Evolutionary conservation across 1,284 basidiomycete species (phyloP), one percentile per base, ranked within the genome.

Genomic region (Testicularia cyperi): DNA sequence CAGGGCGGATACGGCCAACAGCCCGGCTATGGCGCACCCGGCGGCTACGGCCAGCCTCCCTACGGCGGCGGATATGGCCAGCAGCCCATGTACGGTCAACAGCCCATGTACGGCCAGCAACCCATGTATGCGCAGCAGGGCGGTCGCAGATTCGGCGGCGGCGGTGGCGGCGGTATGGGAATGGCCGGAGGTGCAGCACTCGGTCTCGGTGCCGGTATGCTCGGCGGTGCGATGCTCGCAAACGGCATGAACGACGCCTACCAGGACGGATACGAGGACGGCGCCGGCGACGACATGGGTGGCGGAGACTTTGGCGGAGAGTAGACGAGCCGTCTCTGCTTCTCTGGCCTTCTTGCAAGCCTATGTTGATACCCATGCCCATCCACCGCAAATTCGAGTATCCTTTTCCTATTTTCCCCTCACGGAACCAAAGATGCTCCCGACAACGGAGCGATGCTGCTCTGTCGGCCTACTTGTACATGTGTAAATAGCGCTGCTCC

Each of bases 201-300:
- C 16, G 64, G 60, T 39, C 16, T 64, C n/a, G 70, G 72, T 36
- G 53, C 65, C 21, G 72, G 72, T 43, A 38, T 67, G 42, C 47
- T 70, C n/a, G 68, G 68, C 16, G 68, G 68, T 35, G 68, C 65
- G 2, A 19, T 70, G 10, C 21, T 62, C 28, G 52, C 68, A 10
- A 24, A 74, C 46, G 55, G 45, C 44, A 52, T 70, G 51, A 41
- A 72, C 29, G 46, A 75, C 20, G 47, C 69, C 5, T 75, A 75
- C 36, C 44, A 64, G 33, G 65, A 75, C 20, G 72, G 72, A 20
- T 72, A 72, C 36, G 46, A 70, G 33, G 60, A 75, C 38, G 72
- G 54, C 15, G 44, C 28, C 19, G 54, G 54, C 35, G 63, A 53
- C 20, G 65, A 70, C 36, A 49, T 45, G 22, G 60, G 55, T 13